These are phyloP conservation scores for Cystofilobasidium ferigula DNA, from an alignment of 768 basidiomycete species.

Conservation along the genomic window DNA sequence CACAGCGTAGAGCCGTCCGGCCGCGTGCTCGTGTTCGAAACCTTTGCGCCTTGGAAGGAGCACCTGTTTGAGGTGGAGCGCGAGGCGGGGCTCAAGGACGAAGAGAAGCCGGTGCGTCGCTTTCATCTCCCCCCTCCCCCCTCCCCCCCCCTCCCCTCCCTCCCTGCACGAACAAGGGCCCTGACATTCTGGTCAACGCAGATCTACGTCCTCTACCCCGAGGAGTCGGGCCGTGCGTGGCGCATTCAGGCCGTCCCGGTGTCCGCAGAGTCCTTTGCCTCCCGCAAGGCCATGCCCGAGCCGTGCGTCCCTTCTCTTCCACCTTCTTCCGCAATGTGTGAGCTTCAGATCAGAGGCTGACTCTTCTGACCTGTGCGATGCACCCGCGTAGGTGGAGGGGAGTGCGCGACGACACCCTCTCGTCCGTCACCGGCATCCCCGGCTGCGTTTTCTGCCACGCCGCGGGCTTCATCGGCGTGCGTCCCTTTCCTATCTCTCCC, in stretches of 20 bases:
- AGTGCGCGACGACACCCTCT: conserved; percentile 69
- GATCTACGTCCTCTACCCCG: conserved; percentile 80
- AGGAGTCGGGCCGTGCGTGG: conserved; percentile 59
- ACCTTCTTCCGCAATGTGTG: too few species aligned
- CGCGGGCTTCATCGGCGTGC: conserved; percentile 86
- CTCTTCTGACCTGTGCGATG: too few species aligned
- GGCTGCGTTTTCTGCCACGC: conserved; percentile 90
- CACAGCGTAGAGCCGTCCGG: conserved; percentile 55
- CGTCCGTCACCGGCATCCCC: conserved; percentile 58
- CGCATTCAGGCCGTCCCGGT: conserved; percentile 84
- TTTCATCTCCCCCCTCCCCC: neutral
- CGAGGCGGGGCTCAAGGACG: conserved; percentile 18
- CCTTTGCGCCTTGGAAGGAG: conserved; percentile 66
- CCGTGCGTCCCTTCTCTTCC: conserved; percentile 35
- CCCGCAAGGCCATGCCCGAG: conserved; percentile 83
- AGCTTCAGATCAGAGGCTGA: too few species aligned
- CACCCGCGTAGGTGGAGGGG: conserved; percentile 81
- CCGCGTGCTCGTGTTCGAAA: conserved; percentile 65
- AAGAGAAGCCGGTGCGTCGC: conserved; percentile 21
- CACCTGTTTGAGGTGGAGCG: conserved; percentile 54
- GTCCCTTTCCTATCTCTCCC: conserved; percentile 8
- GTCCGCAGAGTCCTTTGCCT: conserved; percentile 71
- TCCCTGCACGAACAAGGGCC: neutral
- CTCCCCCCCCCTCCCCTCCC: neutral
- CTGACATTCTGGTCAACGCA: neutral